Conservation (phyloP, 345 rosid species). For the Brassica nigra region DNA sequence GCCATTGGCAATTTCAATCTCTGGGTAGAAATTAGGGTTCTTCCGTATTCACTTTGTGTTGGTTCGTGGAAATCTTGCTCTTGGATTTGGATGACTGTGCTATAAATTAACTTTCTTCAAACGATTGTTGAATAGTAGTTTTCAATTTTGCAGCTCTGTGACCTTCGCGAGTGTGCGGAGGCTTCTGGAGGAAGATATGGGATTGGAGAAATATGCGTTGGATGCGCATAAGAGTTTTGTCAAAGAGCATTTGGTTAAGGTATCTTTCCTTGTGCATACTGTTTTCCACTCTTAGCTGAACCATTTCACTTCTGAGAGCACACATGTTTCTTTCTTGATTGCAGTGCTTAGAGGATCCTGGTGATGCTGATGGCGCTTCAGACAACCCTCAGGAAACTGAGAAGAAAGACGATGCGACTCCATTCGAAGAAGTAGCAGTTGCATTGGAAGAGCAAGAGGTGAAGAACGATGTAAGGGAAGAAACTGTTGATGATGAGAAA, state of each 20-base stretch:
- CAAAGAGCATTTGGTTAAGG: conserved; percentile 51
- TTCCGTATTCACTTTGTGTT: neutral
- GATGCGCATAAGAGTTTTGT: conserved; percentile 79
- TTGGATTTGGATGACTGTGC: neutral
- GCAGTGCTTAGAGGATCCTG: conserved; percentile 50
- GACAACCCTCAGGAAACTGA: conserved; percentile 50
- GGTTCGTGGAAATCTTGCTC: neutral
- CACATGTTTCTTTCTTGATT: conserved; percentile 3
- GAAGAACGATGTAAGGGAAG: conserved; percentile 47
- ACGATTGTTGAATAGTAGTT: neutral
- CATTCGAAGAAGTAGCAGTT: conserved; percentile 41
- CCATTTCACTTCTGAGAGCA: neutral
- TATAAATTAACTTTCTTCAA: neutral
- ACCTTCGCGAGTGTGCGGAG: conserved; percentile 86
- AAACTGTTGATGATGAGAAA: conserved; percentile 22
- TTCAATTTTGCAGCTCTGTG: conserved; percentile 53
- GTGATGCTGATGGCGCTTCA: conserved; percentile 44
- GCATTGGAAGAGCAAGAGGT: conserved; percentile 46
- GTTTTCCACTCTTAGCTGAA: neutral
- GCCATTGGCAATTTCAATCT: neutral
- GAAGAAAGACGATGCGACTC: conserved; percentile 38
- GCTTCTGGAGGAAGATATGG: conserved; percentile 79
- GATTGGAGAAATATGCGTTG: conserved; percentile 62
- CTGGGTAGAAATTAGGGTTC: conserved; percentile 13
- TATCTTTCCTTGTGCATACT: neutral